These are phyloP conservation scores for Ensete ventricosum DNA, from an alignment of 176 grass and related monocot genomes.

Conservation along the genomic window DNA sequence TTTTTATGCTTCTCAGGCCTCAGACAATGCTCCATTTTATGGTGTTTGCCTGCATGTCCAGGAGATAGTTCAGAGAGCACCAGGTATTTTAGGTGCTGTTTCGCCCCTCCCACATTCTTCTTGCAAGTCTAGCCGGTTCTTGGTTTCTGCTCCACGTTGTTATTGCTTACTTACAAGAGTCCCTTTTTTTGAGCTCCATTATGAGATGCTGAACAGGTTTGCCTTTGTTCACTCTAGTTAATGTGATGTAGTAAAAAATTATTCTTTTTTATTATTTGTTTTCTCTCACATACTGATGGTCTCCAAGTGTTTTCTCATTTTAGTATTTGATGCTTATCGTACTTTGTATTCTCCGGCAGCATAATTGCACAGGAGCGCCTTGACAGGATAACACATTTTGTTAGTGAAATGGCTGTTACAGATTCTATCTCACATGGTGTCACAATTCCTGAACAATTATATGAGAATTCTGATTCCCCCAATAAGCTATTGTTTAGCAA, in stretches of 20 bases:
- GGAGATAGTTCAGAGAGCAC: slow-evolving; percentile 95
- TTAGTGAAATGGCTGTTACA: slow-evolving; percentile 63
- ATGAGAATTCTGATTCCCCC: slow-evolving; percentile 40
- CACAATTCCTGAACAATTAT: slow-evolving; percentile 35
- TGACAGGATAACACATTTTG: slow-evolving; percentile 83
- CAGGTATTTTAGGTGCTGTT: slow-evolving; percentile 75
- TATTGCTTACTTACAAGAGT: slow-evolving; percentile 94
- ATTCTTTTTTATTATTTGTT: slow-evolving; percentile 8
- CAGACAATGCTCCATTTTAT: slow-evolving; percentile 87
- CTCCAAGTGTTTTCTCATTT: neutral
- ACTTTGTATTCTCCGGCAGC: slow-evolving; percentile 26
- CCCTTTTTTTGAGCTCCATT: slow-evolving; percentile 95
- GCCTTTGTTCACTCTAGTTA: slow-evolving; percentile 13
- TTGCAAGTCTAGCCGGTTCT: slow-evolving; percentile 70
- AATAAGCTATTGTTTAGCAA: slow-evolving; percentile 38
- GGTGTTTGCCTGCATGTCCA: slow-evolving; percentile 93
- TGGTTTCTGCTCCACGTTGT: slow-evolving; percentile 94
- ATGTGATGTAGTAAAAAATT: neutral
- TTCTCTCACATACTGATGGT: slow-evolving; percentile 3
- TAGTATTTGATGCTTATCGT: neutral
- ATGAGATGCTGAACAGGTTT: slow-evolving; percentile 98
- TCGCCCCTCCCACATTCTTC: slow-evolving; percentile 54
- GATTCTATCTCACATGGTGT: slow-evolving; percentile 50
- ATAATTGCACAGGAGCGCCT: slow-evolving; percentile 98
- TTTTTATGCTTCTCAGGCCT: slow-evolving; percentile 44